Evolutionary conservation across 129 eudicot species (phyloP), one percentile per base, ranked within the genome.

Genomic region (Heracleum sosnowskyi): DNA sequence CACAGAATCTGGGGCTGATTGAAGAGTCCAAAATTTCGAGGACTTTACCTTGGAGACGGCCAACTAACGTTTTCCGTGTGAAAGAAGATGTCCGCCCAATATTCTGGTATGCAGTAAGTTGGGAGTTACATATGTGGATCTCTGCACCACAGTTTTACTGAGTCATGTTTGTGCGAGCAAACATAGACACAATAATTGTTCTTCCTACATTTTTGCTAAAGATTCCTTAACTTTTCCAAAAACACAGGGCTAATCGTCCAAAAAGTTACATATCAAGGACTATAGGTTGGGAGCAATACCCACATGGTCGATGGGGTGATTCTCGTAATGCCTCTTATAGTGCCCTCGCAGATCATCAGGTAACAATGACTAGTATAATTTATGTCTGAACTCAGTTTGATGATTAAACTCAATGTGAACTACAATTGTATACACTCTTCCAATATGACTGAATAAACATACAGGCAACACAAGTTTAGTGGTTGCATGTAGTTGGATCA

Each of bases 301-400:
- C 98, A 72, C 87, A 71, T 82, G 98, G 98, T 40, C 96, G 92
- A 85, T 95, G 98, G 98, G 97, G 93, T 18, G 93, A 95, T 88
- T 87, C 97, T 81, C 85, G 83, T 70, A 91, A 83, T 86, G 96
- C 98, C 62, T 91, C 97, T 73, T 95, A 95, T 82, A 97, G 98
- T 82, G 92, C 97, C 69, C 81, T 95, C 28, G 83, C 83, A 55
- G 98, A 95, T 74, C 88, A 95, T 86, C 98, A 95, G 96, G 98
- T 89, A 89, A 83, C 72, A 66, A 15, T 31, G 72, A 66, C 57
- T 51, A 36, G 12, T 41, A 66, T 69, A 39, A 49, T 33, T 77
- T 34, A 15, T 31, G 24, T 66, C 36, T 63, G 16, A 26, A n/a
- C 37, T 10, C 69, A 28, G 17, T 64, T 31, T 64, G 37, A 64